These are phyloP conservation scores for Sclerotinia glacialis DNA, from an alignment of 2,329 filamentous ascomycete species.

Conservation along the genomic window DNA sequence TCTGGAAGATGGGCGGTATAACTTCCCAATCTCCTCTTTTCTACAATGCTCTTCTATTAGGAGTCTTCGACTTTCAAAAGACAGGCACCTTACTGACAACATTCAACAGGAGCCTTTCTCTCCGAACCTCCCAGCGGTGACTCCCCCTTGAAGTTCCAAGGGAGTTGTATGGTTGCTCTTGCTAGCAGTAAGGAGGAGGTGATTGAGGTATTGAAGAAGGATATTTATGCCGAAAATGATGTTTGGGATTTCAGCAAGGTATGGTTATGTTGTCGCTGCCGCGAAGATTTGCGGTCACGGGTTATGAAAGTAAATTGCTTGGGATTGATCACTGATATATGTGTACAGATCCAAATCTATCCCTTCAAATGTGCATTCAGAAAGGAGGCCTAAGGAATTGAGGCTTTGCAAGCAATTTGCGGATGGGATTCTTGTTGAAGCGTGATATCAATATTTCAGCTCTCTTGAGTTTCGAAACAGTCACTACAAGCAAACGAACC, in stretches of 20 bases:
- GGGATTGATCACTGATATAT: slow-evolving; percentile 23
- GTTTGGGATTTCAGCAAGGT: slow-evolving; percentile 80
- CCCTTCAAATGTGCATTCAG: slow-evolving; percentile 49
- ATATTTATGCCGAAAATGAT: slow-evolving; percentile 67
- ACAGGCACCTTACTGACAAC: not conserved
- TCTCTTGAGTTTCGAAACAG: not conserved
- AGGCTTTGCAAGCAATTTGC: not conserved
- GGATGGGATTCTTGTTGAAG: not conserved
- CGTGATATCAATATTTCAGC: not conserved
- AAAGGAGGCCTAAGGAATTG: slow-evolving; percentile 22
- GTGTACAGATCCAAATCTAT: slow-evolving; percentile 47
- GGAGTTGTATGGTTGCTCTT: slow-evolving; percentile 62
- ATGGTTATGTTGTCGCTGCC: slow-evolving; percentile 22
- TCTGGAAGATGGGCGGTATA: slow-evolving; percentile 57
- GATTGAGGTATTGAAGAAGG: slow-evolving; percentile 61
- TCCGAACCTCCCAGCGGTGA: slow-evolving; percentile 63
- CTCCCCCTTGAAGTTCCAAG: slow-evolving; percentile 55
- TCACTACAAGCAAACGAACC: not conserved
- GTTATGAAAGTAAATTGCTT: not conserved
- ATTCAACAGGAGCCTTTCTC: slow-evolving; percentile 59
- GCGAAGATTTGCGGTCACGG: not conserved
- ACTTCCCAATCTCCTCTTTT: not conserved
- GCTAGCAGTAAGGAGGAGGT: slow-evolving; percentile 68
- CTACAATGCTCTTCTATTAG: not conserved
- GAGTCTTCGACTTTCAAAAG: too few species aligned